Percentiles rank a stretch among this genome's conserved stretches.
These are phyloP conservation scores for Botrytis cinerea DNA, from an alignment of 2,329 filamentous ascomycete genomes.

Conservation along the genomic window DNA sequence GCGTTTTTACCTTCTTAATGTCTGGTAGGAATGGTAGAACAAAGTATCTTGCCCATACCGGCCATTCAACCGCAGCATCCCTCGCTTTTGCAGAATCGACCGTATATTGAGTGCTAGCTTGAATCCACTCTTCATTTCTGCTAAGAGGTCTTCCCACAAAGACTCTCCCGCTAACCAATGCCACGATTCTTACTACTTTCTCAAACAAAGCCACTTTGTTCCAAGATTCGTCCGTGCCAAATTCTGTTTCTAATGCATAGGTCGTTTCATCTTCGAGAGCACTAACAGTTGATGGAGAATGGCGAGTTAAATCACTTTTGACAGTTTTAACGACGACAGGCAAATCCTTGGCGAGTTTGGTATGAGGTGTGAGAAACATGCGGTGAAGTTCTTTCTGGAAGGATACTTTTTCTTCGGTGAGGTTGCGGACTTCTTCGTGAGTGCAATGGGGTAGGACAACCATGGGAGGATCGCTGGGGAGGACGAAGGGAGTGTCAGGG, in stretches of 20 bases:
- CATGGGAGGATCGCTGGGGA: neutral
- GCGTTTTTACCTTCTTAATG: neutral
- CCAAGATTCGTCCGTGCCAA: constrained; percentile 36
- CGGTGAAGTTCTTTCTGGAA: neutral
- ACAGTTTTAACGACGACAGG: constrained; percentile 28
- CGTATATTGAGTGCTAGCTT: neutral
- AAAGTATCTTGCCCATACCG: neutral
- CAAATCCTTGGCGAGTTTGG: neutral
- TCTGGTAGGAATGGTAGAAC: constrained; percentile 9
- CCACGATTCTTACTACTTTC: neutral
- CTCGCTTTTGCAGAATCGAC: neutral
- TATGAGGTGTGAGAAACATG: neutral
- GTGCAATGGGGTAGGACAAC: neutral
- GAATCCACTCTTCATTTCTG: constrained; percentile 20
- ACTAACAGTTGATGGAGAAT: constrained; percentile 29
- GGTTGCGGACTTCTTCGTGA: neutral
- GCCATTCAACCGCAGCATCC: neutral
- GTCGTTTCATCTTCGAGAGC: constrained; percentile 36
- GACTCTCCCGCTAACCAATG: constrained; percentile 2
- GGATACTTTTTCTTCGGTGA: neutral
- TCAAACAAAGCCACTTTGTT: neutral
- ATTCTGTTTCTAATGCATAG: constrained; percentile 32
- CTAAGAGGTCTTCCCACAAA: constrained; percentile 19
- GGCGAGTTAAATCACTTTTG: constrained; percentile 35
- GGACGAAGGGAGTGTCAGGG: neutral